Conservation (phyloP, 2,329 filamentous ascomycete species). For the Graphium sp. region DNA sequence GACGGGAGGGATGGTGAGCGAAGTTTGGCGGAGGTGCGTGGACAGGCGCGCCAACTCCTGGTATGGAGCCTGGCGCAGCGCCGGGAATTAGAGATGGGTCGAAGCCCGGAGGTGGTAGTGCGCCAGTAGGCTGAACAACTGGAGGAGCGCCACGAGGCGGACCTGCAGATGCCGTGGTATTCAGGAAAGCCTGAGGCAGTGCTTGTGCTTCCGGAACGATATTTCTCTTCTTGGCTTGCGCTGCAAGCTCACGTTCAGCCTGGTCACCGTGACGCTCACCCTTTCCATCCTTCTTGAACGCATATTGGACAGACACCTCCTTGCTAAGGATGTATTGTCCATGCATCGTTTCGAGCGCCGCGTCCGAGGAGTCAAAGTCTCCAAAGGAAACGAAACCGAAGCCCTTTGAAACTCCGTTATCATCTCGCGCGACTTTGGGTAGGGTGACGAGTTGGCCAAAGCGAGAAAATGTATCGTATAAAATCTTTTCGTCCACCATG, state of each 20-base stretch:
- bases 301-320: constrained; percentile 91
- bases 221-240: constrained; percentile 87
- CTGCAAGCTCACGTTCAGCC: constrained; percentile 80
- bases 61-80: constrained; percentile 12
- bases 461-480: constrained; percentile 85
- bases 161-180: constrained; percentile 10
- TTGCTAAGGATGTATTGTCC: constrained; percentile 96
- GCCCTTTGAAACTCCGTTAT: constrained; percentile 76
- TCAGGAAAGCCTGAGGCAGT: constrained; percentile 56
- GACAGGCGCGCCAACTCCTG: constrained; percentile 18
- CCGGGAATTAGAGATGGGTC: constrained; percentile 15
- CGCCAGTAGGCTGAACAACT: constrained; percentile 7
- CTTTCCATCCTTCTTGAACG: constrained; percentile 98
- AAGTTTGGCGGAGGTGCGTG: constrained; percentile 18
- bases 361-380: constrained; percentile 86
- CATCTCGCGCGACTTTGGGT: constrained; percentile 86
- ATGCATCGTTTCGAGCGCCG: constrained; percentile 83
- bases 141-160: constrained; percentile 9
- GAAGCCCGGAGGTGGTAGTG: constrained; percentile 14
- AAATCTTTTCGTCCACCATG: constrained; percentile 86
- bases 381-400: constrained; percentile 92
- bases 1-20: constrained; percentile 12
- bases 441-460: constrained; percentile 74
- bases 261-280: constrained; percentile 90
- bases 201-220: constrained; percentile 68